Evolutionary conservation across 73 alveolate genomes (phyloP).

Genomic region (Paramecium sonneborni): DNA sequence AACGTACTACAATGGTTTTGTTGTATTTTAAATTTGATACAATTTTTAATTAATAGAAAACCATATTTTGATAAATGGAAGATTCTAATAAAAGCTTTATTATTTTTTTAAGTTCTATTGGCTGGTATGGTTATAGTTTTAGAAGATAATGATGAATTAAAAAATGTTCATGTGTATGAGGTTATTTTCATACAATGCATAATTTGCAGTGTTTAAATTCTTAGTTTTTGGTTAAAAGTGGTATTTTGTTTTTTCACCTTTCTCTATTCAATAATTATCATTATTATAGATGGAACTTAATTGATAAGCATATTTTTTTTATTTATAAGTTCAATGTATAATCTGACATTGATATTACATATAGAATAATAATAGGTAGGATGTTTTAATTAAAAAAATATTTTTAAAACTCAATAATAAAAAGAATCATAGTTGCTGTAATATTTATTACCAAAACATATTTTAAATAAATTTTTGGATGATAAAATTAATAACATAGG

Average conservation of each 20-base stretch:
- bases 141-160: not conserved
- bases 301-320: not conserved
- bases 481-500: conserved; percentile 17
- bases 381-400: conserved; percentile 22
- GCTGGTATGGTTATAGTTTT: not conserved
- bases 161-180: not conserved
- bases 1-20: not conserved
- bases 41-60: not conserved
- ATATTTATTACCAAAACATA: conserved; percentile 35
- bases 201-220: not conserved
- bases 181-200: not conserved
- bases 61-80: not conserved
- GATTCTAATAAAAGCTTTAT: not conserved
- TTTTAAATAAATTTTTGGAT: conserved; percentile 50
- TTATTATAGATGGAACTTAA: not conserved
- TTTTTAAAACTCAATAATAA: not conserved
- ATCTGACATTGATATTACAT: not conserved
- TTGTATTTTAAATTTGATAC: not conserved
- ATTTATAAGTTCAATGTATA: not conserved
- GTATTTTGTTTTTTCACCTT: not conserved
- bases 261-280: not conserved
- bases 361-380: conserved; percentile 23
- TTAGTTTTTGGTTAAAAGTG: conserved; percentile 5
- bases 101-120: not conserved
- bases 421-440: not conserved